phyloP scores from a whole-genome alignment of 2,329 filamentous ascomycete species.

The Chalaropsis ovoidea region DNA sequence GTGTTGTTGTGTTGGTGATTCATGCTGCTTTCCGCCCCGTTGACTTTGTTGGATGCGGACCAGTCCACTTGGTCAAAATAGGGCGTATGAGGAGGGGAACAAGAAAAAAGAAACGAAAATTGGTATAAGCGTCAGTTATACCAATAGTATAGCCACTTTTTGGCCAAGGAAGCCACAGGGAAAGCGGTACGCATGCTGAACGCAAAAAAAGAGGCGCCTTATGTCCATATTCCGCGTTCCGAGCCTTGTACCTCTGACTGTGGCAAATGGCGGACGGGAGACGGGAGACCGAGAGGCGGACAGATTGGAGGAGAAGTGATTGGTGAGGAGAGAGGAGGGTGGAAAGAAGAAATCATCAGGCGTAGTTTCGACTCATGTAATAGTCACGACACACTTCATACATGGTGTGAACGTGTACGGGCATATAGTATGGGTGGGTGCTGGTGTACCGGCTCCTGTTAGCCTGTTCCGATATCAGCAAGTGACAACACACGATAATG shows the following conservation, averaged over 20 bases:
- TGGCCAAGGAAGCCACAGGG: too few relatives aligned
- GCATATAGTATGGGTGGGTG: not conserved
- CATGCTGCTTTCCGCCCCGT: constrained; percentile 6
- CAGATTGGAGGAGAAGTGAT: not conserved
- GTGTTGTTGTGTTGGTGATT: not conserved
- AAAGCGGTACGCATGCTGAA: too few relatives aligned
- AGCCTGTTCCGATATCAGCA: not conserved
- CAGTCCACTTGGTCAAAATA: not conserved
- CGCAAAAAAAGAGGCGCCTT: too few relatives aligned
- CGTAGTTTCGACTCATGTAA: too few relatives aligned
- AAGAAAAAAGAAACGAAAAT: not conserved
- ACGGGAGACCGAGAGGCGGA: not conserved
- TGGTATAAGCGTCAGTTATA: too few relatives aligned
- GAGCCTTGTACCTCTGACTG: too few relatives aligned
- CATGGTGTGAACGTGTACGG: not conserved
- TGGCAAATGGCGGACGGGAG: too few relatives aligned
- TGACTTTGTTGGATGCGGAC: not conserved
- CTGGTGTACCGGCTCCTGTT: not conserved
- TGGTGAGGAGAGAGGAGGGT: not conserved
- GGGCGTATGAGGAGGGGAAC: not conserved
- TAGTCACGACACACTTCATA: not conserved
- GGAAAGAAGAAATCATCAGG: not conserved
- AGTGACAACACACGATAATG: not conserved
- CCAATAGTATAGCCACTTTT: too few relatives aligned
- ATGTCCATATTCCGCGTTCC: too few relatives aligned